These are phyloP conservation scores for Coniochaeta prunicola DNA, from an alignment of 2,329 filamentous ascomycete species.

Conservation along the genomic window DNA sequence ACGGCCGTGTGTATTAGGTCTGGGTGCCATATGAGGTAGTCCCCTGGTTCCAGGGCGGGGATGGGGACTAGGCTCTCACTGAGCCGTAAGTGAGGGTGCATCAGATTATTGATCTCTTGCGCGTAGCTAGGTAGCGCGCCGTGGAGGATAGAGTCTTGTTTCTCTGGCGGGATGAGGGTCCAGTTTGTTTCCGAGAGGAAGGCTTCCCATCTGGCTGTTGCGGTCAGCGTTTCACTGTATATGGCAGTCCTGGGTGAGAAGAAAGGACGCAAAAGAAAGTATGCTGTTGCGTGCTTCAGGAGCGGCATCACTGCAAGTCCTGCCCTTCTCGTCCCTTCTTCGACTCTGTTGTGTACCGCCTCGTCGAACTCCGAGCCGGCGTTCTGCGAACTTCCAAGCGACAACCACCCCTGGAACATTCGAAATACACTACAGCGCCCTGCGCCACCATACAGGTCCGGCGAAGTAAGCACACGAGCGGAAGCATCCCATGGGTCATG, in stretches of 20 bases:
- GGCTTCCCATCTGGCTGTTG: slow-evolving; percentile 22
- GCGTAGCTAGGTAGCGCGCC: slow-evolving; percentile 62
- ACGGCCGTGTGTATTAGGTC: slow-evolving; percentile 67
- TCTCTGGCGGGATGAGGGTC: slow-evolving; percentile 33
- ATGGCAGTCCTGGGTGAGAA: slow-evolving; percentile 35
- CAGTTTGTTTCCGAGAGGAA: slow-evolving; percentile 44
- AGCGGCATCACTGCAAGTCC: slow-evolving; percentile 70
- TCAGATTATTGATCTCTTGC: slow-evolving; percentile 60
- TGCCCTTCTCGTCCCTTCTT: slow-evolving; percentile 39
- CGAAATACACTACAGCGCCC: slow-evolving; percentile 69
- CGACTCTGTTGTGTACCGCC: background rate
- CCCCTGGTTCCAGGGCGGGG: slow-evolving; percentile 61
- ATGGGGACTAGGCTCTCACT: slow-evolving; percentile 62
- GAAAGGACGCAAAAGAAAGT: slow-evolving; percentile 71
- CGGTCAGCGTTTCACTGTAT: slow-evolving; percentile 11
- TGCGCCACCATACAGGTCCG: slow-evolving; percentile 66
- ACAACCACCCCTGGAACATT: slow-evolving; percentile 73
- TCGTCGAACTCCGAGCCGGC: background rate
- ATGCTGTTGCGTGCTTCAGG: slow-evolving; percentile 64
- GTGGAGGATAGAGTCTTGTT: slow-evolving; percentile 49
- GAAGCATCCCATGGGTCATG: slow-evolving; percentile 70
- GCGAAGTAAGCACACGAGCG: slow-evolving; percentile 53
- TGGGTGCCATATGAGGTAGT: slow-evolving; percentile 72
- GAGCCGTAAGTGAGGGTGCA: slow-evolving; percentile 68
- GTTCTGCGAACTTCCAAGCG: slow-evolving; percentile 40